A percentile compares a stretch with the other conserved stretches of the same genome.
Conservation (phyloP, 495 filamentous ascomycete species). For the Penicillium nucicola region DNA sequence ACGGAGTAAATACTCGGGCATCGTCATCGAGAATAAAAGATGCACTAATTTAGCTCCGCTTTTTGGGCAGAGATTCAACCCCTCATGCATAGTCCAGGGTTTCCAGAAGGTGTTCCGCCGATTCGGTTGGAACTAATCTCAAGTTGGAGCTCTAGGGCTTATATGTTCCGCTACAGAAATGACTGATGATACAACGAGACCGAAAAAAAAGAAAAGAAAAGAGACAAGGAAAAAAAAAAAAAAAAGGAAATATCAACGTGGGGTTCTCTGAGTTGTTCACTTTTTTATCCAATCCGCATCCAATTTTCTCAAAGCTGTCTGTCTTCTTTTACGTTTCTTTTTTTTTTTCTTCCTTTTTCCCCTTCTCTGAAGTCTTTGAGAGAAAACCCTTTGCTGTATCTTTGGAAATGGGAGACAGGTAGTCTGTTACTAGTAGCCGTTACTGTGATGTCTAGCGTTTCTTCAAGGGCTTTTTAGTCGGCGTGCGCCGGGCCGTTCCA, state of each 20-base stretch:
- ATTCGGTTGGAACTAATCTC: conserved; percentile 15
- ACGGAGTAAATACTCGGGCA: conserved; percentile 2
- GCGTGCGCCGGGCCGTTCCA: conserved; percentile 51
- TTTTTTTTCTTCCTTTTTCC: background rate
- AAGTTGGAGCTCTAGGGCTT: conserved; percentile 7
- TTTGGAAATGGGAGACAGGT: conserved; percentile 3
- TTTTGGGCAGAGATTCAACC: conserved; percentile 17
- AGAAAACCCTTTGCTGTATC: conserved; percentile 13
- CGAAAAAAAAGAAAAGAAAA: background rate
- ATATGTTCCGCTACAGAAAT: conserved; percentile 12
- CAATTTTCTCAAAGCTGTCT: conserved; percentile 2
- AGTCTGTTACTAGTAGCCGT: conserved; percentile 6
- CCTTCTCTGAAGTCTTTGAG: conserved; percentile 3
- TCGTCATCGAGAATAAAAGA: background rate
- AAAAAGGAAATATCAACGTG: conserved; percentile 19
- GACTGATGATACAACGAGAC: background rate
- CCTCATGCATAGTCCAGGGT: conserved; percentile 16
- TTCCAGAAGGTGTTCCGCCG: conserved; percentile 24
- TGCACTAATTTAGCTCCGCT: conserved; percentile 4
- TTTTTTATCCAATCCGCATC: conserved; percentile 17
- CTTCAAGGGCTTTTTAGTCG: conserved; percentile 40
- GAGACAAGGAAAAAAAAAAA: conserved; percentile 9
- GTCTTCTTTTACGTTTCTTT: too few species aligned
- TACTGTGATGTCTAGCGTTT: conserved; percentile 36
- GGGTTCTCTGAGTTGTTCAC: conserved; percentile 36